Evolutionary conservation across 108 stramenopile species (phyloP), one percentile per base, ranked within the genome.

Genomic region (Stephanodiscus triporus): DNA sequence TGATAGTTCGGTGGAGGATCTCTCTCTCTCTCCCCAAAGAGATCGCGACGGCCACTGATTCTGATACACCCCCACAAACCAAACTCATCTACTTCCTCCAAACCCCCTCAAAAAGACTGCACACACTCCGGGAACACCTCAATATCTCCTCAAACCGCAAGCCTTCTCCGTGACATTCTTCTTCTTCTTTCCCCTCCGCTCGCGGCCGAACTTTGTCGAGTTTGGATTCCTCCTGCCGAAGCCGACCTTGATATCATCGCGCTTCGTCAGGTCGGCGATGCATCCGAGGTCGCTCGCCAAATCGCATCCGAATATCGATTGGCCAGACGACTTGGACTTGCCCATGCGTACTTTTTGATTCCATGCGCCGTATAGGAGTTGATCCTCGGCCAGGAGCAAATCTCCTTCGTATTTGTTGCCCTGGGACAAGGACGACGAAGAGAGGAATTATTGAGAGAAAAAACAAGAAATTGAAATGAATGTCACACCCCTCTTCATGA

Each of bases 291-390:
- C 89, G 9, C 87, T 72, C 6, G 93, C 94, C 63, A 97, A 81
- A 64, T 96, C 95, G 38, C 84, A 82, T 11, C 95, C 95, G 83
- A 96, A 97, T 51, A 95, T 94, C 20, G 91, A 95, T 68, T 84
- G 80, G 20, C 84, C 66, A 20, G 78, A 64, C 38, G 71, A 37
- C 70, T 85, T 88, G 3, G 84, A 69, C 68, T 91, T 89, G 9
- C 90, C 90, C 48, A 89, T 94, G 60, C 87, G 91, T 10, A 91
- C 95, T 66, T 97, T 97, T 85, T 98, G 97, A 59, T 87, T 89
- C 99, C 99, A 99, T 43, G 89, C 96, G 65, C 99, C 99, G 42
- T 75, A 88, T 71, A 97, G 58, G 16, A 99, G 86, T 81, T 99
- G 99, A 84, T 99, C 99, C 77, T 99, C 98, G 23, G 93, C 82